Base-by-base conservation (phyloP, 768 basidiomycete species). In the Boletales sp. region DNA sequence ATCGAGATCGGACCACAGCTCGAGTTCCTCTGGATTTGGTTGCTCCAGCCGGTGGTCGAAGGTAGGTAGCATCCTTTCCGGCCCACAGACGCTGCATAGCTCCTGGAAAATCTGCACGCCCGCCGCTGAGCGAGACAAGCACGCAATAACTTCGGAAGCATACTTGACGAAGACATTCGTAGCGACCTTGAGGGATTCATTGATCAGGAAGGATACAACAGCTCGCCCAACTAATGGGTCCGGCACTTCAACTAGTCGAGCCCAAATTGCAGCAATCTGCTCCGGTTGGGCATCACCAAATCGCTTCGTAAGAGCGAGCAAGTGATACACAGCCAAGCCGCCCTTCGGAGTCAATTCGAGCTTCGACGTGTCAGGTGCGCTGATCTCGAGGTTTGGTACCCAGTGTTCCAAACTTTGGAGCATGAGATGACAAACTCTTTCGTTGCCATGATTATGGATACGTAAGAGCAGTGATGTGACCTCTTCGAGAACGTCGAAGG, bases 121-220 rank as follows among this genome's bases (percentile, higher is more conserved):
- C 14, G 84, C 78, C 14, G 75, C 74, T 21, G 87, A 88, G 49
- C 88, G 85, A 45, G 89, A 90, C 8, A 97, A 76, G 57, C 84
- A 93, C 0, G 91, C 86, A 18, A 95, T 80, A 45, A 94, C 82
- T 55, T 85, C 86, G 39, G 87, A 81, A 1, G 89, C 87, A 59
- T 89, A 89, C 39, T 74, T 74, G 51, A 95, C 79, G 67, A 90
- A 94, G 14, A 82, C 78, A 5, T 79, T 76, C 55, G 82, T 92
- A 35, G 87, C 85, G 38, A 94, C 84, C 65, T 87, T 88, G 55
- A 87, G 83, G 1, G 90, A 88, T 59, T 95, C 91, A 56, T 93
- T 90, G 32, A 95, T 73, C 3, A 97, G 73, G 67, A 92, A 97
- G 29, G 86, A 79, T 43, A 89, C 75, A 14, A 91, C 75, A 4